Evolutionary conservation across 495 filamentous ascomycete species (phyloP).

Genomic region (Pseudomonodictys pantanalensis): DNA sequence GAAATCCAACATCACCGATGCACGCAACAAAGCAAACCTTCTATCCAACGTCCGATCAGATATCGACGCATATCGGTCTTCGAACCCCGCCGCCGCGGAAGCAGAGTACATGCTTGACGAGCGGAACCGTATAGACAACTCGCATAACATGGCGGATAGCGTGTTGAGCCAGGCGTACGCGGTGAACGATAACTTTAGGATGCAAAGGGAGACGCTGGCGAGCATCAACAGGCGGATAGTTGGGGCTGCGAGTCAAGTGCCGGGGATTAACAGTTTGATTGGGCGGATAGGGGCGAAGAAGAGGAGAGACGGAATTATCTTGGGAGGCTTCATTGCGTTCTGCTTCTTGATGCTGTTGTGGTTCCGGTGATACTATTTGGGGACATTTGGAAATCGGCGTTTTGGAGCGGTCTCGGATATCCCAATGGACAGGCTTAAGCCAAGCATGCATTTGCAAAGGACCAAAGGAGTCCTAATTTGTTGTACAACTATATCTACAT

Average conservation of each 20-base stretch:
- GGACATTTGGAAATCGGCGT: slow-evolving; percentile 13
- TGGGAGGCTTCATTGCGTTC: slow-evolving; percentile 84
- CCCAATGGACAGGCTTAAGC: slow-evolving; percentile 8
- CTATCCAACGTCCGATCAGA: slow-evolving; percentile 86
- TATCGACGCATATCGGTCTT: slow-evolving; percentile 80
- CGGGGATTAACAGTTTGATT: slow-evolving; percentile 90
- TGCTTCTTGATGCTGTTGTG: slow-evolving; percentile 86
- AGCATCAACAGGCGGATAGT: slow-evolving; percentile 88
- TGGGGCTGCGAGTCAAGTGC: slow-evolving; percentile 81
- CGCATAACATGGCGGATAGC: slow-evolving; percentile 80
- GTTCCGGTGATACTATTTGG: slow-evolving; percentile 55
- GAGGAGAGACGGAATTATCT: slow-evolving; percentile 89
- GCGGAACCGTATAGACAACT: slow-evolving; percentile 76
- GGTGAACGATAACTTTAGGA: slow-evolving; percentile 83
- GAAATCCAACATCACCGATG: slow-evolving; percentile 61
- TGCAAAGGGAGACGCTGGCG: slow-evolving; percentile 80
- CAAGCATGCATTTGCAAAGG: too few species aligned
- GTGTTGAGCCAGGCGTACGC: slow-evolving; percentile 97
- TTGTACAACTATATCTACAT: slow-evolving; percentile 10
- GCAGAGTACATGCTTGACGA: slow-evolving; percentile 97
- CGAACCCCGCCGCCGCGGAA: slow-evolving; percentile 76
- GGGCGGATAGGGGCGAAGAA: slow-evolving; percentile 92
- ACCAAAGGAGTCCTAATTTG: not conserved
- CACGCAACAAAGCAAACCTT: slow-evolving; percentile 85
- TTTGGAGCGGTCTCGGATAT: slow-evolving; percentile 21